Conservation (phyloP, 805 yeast genomes). For the Candida sphagnicola region DNA sequence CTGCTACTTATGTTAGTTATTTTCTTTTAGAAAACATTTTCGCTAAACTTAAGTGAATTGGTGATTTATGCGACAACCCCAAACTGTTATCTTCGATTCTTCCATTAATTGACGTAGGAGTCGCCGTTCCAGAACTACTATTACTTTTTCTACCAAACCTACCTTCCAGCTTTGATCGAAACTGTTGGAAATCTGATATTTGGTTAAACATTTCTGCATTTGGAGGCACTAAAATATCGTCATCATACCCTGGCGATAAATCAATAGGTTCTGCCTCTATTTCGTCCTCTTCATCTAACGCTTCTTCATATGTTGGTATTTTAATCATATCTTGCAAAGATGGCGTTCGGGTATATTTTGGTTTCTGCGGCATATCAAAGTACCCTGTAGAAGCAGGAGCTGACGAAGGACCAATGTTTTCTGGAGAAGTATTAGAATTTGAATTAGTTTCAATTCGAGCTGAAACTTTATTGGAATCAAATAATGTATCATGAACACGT, state of each 20-base stretch:
- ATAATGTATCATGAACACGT: constrained; percentile 34
- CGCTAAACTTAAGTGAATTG: constrained; percentile 1
- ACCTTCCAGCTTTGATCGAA: constrained; percentile 1
- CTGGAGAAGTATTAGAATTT: constrained; percentile 10
- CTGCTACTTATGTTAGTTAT: background rate
- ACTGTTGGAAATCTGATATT: background rate
- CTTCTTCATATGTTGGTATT: constrained; percentile 39
- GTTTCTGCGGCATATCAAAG: constrained; percentile 21
- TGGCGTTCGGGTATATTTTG: constrained; percentile 9
- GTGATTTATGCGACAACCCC: background rate
- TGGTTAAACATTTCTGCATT: background rate
- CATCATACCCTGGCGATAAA: constrained; percentile 15
- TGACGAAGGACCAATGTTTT: background rate
- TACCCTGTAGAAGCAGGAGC: constrained; percentile 21
- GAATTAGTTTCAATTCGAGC: constrained; percentile 35
- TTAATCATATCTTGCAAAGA: constrained; percentile 8
- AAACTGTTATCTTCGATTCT: background rate
- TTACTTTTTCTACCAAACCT: background rate
- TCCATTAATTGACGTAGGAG: background rate
- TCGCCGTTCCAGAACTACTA: background rate
- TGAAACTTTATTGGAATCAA: constrained; percentile 30
- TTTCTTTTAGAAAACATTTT: constrained; percentile 1
- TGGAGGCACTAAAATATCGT: background rate
- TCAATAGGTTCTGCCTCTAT: constrained; percentile 14
- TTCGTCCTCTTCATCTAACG: constrained; percentile 35